Evolutionary conservation across 495 filamentous ascomycete genomes (phyloP).

Genomic region (Lasiosphaeria ovina): DNA sequence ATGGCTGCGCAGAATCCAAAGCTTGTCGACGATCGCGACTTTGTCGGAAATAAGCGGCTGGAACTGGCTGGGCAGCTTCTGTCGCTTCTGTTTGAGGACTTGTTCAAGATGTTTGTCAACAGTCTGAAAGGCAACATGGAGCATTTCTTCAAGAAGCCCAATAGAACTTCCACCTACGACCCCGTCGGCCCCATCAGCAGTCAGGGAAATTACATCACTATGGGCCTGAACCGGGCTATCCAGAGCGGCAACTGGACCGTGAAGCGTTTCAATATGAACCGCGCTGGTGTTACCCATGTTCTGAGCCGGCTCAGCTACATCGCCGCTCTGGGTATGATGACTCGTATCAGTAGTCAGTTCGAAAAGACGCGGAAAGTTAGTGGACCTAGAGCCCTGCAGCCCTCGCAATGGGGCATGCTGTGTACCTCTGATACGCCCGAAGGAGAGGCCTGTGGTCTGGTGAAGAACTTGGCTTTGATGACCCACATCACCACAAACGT

Average conservation of each 20-base stretch:
- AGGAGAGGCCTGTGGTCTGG: conserved; percentile 95
- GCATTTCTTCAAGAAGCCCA: conserved; percentile 86
- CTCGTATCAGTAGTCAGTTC: conserved; percentile 95
- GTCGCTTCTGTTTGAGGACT: conserved; percentile 92
- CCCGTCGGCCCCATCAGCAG: conserved; percentile 71
- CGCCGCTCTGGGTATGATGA: conserved; percentile 99
- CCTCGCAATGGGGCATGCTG: conserved; percentile 96
- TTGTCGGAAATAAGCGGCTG: conserved; percentile 94
- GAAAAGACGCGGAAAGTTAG: conserved; percentile 96
- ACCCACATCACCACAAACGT: conserved; percentile 97
- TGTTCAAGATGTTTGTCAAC: conserved; percentile 90
- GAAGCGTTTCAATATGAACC: conserved; percentile 97
- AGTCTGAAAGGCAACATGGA: conserved; percentile 89
- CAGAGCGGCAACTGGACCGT: conserved; percentile 97
- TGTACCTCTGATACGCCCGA: conserved; percentile 97
- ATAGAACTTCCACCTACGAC: conserved; percentile 82
- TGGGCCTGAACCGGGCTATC: conserved; percentile 89
- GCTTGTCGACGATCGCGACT: conserved; percentile 93
- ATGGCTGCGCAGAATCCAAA: conserved; percentile 88
- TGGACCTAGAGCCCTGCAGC: conserved; percentile 91
- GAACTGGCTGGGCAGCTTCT: conserved; percentile 93
- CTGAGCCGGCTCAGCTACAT: conserved; percentile 95
- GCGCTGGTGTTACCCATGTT: conserved; percentile 95
- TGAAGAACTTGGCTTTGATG: conserved; percentile 98
- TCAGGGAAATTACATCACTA: conserved; percentile 77